Base-by-base conservation (phyloP, 2,329 filamentous ascomycete species). In the Neurospora sp. region DNA sequence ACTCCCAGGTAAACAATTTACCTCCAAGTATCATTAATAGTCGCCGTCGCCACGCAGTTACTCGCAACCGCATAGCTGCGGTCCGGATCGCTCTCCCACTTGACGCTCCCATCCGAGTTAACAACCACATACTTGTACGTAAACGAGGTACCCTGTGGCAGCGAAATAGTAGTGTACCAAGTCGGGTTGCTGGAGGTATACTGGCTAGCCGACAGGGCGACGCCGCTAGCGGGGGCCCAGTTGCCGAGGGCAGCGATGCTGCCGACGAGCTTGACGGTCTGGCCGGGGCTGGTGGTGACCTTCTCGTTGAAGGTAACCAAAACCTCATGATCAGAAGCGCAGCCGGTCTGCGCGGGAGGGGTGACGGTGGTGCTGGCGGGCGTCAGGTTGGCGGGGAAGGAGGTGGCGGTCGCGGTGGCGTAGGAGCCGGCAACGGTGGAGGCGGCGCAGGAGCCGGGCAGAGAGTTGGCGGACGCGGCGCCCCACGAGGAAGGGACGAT, bases 51-150 rank as follows among this genome's bases (percentile, higher is more conserved):
- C 39, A 76, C 68, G 71, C 79, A 81, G 9, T 76, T 76, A 11
- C 71, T 71, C 0, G 78, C 71, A 8, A 82, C 78, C 3, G 78
- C 81, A 72, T 81, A 80, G 19, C 76, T 76, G 66, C 81, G 83
- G 76, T 87, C 85, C 0, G 84, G 83, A 67, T 90, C 90, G 67
- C 80, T 82, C 80, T 93, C 90, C 90, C 90, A 93, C 2, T 79
- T 82, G 9, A 90, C 79, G 0, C 80, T 80, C 0, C 88, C 86
- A 74, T 86, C 84, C 0, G 78, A 75, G 70, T 82, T 82, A 58
- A 90, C 84, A 67, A 86, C 85, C 74, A 93, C 85, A 76, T 87
- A 93, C 81, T 93, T 92, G 78, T 92, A 93, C 80, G 88, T 76
- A 62, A 93, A 81, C 2, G 78, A 79, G 67, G 82, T 81, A 2